These are phyloP conservation scores for Fraxinus baroniana DNA, from an alignment of 305 asterid genomes.

Conservation along the genomic window DNA sequence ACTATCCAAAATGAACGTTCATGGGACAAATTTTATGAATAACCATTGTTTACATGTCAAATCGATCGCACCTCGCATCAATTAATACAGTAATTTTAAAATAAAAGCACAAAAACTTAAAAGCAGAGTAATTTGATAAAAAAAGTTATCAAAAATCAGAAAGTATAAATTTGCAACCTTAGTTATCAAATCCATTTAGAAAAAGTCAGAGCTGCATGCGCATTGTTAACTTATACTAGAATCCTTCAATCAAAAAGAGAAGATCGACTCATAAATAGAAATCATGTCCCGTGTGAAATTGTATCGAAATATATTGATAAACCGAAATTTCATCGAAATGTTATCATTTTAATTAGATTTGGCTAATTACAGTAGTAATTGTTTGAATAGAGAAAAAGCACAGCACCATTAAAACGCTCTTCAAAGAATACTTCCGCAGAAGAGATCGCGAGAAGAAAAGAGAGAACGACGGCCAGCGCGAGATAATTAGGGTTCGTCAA, in stretches of 20 bases:
- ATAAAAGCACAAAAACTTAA: not conserved
- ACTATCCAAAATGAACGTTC: not conserved
- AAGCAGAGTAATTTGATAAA: not conserved
- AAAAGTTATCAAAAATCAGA: not conserved
- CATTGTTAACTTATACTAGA: slow-evolving; percentile 3
- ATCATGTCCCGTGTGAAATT: slow-evolving; percentile 19
- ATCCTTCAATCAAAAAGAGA: slow-evolving; percentile 6
- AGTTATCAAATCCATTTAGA: slow-evolving; percentile 40
- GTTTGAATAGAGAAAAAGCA: not conserved
- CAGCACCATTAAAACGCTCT: slow-evolving; percentile 80
- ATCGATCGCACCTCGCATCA: not conserved
- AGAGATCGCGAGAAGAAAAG: slow-evolving; percentile 49
- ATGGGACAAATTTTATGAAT: not conserved
- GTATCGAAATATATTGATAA: not conserved
- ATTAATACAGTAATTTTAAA: not conserved
- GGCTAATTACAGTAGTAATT: not conserved
- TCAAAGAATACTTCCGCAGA: slow-evolving; percentile 80
- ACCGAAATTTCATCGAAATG: not conserved
- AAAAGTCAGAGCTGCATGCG: not conserved
- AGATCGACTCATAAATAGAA: not conserved
- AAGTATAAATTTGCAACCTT: not conserved
- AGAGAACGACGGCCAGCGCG: slow-evolving; percentile 44
- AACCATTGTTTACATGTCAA: not conserved
- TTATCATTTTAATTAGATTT: not conserved
- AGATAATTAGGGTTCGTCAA: slow-evolving; percentile 43